Percentiles rank a stretch among this genome's conserved stretches.
Evolutionary conservation across 345 rosid genomes (phyloP).

Genomic region (Rhodamnia rubescens): DNA sequence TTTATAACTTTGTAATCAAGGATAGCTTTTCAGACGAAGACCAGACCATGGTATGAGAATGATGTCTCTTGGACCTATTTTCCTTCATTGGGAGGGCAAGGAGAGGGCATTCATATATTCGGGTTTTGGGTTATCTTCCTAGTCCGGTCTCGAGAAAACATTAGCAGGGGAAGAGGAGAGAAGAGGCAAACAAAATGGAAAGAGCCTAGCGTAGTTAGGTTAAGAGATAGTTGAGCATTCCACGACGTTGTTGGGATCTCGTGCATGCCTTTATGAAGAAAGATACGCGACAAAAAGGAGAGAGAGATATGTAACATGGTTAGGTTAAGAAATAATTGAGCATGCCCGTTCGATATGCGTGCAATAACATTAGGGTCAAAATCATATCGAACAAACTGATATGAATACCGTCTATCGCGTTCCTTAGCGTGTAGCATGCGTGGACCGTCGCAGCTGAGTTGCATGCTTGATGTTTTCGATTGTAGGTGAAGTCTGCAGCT

Average conservation of each 20-base stretch:
- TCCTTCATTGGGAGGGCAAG: background rate
- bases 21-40: background rate
- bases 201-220: background rate
- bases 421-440: background rate
- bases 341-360: background rate
- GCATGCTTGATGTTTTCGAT: background rate
- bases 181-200: background rate
- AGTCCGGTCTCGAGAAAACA: background rate
- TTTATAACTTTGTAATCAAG: too few relatives aligned
- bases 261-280: background rate
- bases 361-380: too few relatives aligned
- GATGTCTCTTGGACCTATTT: background rate
- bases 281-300: fast-evolving
- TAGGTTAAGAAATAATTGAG: background rate
- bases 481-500: background rate
- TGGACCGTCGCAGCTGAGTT: background rate
- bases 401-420: too few relatives aligned
- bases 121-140: background rate
- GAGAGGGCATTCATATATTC: background rate
- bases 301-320: background rate
- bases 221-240: background rate
- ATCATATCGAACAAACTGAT: background rate
- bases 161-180: background rate
- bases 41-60: background rate
- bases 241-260: fast-evolving